Conservation (phyloP, 1,139 yeast genomes). For the Suhomyces bolitotheri region DNA sequence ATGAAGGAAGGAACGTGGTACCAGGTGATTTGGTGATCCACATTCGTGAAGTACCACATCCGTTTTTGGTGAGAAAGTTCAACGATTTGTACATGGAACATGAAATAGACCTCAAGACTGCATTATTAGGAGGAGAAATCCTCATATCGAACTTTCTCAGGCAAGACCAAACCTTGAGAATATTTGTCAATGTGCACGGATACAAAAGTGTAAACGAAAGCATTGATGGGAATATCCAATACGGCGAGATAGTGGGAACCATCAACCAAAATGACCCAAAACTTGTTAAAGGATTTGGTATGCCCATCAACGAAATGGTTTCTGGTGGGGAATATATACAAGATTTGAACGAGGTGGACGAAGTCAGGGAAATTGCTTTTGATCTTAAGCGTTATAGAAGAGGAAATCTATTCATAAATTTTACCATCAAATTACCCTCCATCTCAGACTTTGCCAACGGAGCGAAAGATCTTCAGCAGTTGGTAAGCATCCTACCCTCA, state of each 20-base stretch:
- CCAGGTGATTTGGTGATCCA: slow-evolving; percentile 68
- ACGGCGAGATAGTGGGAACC: slow-evolving; percentile 51
- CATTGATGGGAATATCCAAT: slow-evolving; percentile 25
- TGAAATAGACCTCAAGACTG: slow-evolving; percentile 51
- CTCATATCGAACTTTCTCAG: slow-evolving; percentile 43
- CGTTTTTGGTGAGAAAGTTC: slow-evolving; percentile 49
- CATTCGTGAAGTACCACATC: slow-evolving; percentile 37
- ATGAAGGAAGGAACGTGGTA: slow-evolving; percentile 56
- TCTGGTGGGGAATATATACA: slow-evolving; percentile 28
- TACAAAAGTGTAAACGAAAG: slow-evolving; percentile 23
- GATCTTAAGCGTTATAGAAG: slow-evolving; percentile 27
- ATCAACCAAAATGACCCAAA: slow-evolving; percentile 49
- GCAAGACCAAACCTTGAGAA: slow-evolving; percentile 43
- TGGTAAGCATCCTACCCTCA: slow-evolving; percentile 29
- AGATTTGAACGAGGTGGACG: slow-evolving; percentile 20
- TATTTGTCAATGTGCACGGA: slow-evolving; percentile 45
- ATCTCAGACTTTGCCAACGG: slow-evolving; percentile 27
- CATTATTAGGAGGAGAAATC: slow-evolving; percentile 57
- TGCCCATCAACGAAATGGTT: slow-evolving; percentile 59
- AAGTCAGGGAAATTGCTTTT: slow-evolving; percentile 18
- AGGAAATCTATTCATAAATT: slow-evolving; percentile 46
- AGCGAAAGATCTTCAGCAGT: slow-evolving; percentile 22
- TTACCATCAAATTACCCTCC: slow-evolving; percentile 40
- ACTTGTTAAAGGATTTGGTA: slow-evolving; percentile 52
- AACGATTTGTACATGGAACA: slow-evolving; percentile 49